Percentiles rank a stretch among this genome's conserved stretches.
Evolutionary conservation across 176 grass and related monocot species (phyloP).

Genomic region (Musa troglodytarum): DNA sequence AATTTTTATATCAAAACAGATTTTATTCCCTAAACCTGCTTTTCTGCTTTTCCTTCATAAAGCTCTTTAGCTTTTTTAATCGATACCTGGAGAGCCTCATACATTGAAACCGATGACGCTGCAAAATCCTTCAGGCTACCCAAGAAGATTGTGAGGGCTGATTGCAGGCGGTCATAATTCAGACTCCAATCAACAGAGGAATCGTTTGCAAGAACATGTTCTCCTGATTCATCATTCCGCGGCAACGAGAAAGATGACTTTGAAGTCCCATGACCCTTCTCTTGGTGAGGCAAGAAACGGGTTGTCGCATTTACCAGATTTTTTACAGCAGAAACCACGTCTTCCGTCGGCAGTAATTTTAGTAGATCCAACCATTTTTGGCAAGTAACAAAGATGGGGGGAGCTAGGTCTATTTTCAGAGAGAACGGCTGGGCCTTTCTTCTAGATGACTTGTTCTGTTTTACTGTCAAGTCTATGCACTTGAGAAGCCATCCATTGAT

Average conservation of each 20-base stretch:
- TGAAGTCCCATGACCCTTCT: slow-evolving; percentile 46
- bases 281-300: slow-evolving; percentile 48
- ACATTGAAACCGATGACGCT: slow-evolving; percentile 32
- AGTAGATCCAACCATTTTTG: slow-evolving; percentile 57
- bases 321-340: slow-evolving; percentile 57
- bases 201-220: slow-evolving; percentile 25
- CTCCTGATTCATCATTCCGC: slow-evolving; percentile 19
- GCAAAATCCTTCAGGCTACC: slow-evolving; percentile 45
- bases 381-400: slow-evolving; percentile 79
- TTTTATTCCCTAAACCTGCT: slow-evolving; percentile 1
- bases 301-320: slow-evolving; percentile 39
- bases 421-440: neutral
- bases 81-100: slow-evolving; percentile 32
- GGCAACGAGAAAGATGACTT: slow-evolving; percentile 43
- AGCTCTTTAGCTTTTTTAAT: slow-evolving; percentile 24
- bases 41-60: slow-evolving; percentile 23
- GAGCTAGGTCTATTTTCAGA: slow-evolving; percentile 31
- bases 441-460: slow-evolving; percentile 21
- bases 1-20: too few species aligned
- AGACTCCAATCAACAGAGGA: slow-evolving; percentile 32
- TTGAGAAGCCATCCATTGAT: slow-evolving; percentile 76
- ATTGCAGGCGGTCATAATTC: slow-evolving; percentile 42
- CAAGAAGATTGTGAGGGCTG: slow-evolving; percentile 56
- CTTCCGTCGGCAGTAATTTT: slow-evolving; percentile 22
- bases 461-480: slow-evolving; percentile 52